Conservation (phyloP, 345 rosid species). For the Geranium rotundifolium region DNA sequence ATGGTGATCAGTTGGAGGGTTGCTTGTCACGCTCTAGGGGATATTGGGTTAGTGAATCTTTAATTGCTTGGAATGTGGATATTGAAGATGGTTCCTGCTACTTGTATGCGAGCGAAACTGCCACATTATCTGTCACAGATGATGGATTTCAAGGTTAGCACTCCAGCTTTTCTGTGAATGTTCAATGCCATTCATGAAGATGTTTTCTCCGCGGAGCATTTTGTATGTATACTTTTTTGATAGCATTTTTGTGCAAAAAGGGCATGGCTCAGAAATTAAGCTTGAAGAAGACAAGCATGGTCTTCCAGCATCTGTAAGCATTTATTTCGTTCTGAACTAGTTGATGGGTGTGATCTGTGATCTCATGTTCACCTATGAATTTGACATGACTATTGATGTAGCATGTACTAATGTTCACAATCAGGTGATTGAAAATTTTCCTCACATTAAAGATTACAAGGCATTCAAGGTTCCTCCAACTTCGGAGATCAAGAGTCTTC, state of each 20-base stretch:
- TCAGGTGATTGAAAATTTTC: slow-evolving; percentile 75
- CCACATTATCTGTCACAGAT: slow-evolving; percentile 42
- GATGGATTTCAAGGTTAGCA: slow-evolving; percentile 50
- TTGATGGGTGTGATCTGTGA: not conserved
- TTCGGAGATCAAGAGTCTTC: slow-evolving; percentile 39
- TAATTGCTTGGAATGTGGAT: slow-evolving; percentile 82
- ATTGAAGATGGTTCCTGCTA: slow-evolving; percentile 46
- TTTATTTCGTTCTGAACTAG: not conserved
- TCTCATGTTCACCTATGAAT: not conserved
- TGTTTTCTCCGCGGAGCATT: not conserved
- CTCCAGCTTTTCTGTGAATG: not conserved
- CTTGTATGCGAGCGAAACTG: slow-evolving; percentile 55
- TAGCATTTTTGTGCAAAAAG: slow-evolving; percentile 24
- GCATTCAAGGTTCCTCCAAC: slow-evolving; percentile 49
- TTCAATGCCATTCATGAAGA: not conserved
- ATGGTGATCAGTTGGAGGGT: slow-evolving; percentile 38
- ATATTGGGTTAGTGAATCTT: slow-evolving; percentile 49
- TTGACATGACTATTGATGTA: not conserved
- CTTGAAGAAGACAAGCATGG: slow-evolving; percentile 43
- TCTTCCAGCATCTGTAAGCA: slow-evolving; percentile 41
- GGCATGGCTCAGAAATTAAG: slow-evolving; percentile 45
- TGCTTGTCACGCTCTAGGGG: slow-evolving; percentile 49
- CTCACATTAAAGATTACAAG: slow-evolving; percentile 56
- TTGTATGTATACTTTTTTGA: not conserved
- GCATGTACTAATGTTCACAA: not conserved